phyloP scores from a whole-genome alignment of 202 grass and related monocot genomes.

The Setaria viridis region DNA sequence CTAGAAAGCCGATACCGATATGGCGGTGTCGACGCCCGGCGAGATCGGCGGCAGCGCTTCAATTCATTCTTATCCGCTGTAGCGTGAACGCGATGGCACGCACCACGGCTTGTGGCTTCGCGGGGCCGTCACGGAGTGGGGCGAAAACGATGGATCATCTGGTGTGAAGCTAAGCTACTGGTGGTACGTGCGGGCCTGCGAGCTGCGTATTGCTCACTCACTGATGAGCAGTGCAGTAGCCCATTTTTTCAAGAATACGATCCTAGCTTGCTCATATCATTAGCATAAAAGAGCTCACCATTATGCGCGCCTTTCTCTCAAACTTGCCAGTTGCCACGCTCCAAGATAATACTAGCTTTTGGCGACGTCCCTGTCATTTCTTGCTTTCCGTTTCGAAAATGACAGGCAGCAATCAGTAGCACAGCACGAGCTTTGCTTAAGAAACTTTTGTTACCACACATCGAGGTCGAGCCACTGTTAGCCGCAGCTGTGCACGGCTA shows the following conservation, averaged over 20 bases:
- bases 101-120: background rate
- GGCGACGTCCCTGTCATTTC: background rate
- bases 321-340: background rate
- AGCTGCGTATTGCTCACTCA: background rate
- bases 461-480: background rate
- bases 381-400: background rate
- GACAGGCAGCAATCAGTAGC: background rate
- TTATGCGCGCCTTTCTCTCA: background rate
- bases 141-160: background rate
- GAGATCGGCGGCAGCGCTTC: background rate
- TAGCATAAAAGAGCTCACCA: background rate
- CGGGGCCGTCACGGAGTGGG: conserved; percentile 9
- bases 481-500: background rate
- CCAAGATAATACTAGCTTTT: background rate
- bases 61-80: conserved; percentile 54
- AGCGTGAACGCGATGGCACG: background rate
- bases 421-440: background rate
- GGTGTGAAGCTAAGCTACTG: background rate
- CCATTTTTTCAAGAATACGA: conserved; percentile 36
- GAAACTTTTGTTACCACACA: background rate
- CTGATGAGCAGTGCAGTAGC: background rate
- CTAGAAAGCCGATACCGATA: background rate
- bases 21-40: conserved; percentile 9
- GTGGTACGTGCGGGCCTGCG: background rate
- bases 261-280: conserved; percentile 24